phyloP scores from a whole-genome alignment of 2,329 filamentous ascomycete genomes.

The Tolypocladium endophyticum region DNA sequence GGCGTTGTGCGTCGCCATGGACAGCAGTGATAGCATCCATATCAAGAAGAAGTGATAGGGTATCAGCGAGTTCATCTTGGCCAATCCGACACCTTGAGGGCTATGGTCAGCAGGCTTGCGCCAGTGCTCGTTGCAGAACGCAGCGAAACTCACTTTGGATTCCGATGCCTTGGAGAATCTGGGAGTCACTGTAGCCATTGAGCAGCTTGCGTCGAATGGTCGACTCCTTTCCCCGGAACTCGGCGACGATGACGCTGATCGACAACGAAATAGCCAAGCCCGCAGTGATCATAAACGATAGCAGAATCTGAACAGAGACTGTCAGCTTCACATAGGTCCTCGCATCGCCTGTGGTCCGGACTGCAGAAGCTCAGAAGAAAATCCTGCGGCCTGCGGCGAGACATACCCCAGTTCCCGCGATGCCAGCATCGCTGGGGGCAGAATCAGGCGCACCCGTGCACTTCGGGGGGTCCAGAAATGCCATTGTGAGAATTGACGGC shows the following conservation, averaged over 20 bases:
- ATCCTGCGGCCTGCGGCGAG: constrained; percentile 9
- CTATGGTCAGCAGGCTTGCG: not conserved
- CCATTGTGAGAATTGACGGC: not conserved
- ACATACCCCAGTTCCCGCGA: constrained; percentile 44
- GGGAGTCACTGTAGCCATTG: constrained; percentile 55
- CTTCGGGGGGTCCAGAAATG: constrained; percentile 11
- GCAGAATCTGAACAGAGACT: constrained; percentile 35
- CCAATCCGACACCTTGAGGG: constrained; percentile 38
- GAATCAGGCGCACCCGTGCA: constrained; percentile 32
- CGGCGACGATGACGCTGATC: constrained; percentile 44
- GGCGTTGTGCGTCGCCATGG: constrained; percentile 55
- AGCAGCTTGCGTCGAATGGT: constrained; percentile 53
- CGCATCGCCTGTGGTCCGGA: not conserved
- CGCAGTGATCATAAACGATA: constrained; percentile 58
- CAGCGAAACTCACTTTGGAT: constrained; percentile 37
- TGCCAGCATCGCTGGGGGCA: constrained; percentile 41
- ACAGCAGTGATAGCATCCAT: constrained; percentile 56
- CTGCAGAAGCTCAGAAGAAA: not conserved
- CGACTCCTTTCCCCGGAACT: constrained; percentile 35
- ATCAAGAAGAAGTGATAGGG: constrained; percentile 63
- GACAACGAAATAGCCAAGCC: constrained; percentile 44
- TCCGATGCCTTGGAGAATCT: constrained; percentile 59
- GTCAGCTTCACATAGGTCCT: not conserved
- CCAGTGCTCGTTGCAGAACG: not conserved
- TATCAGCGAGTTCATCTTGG: constrained; percentile 46